Evolutionary conservation across 805 yeast species (phyloP).

Genomic region (Aciculoconidium aculeatum): DNA sequence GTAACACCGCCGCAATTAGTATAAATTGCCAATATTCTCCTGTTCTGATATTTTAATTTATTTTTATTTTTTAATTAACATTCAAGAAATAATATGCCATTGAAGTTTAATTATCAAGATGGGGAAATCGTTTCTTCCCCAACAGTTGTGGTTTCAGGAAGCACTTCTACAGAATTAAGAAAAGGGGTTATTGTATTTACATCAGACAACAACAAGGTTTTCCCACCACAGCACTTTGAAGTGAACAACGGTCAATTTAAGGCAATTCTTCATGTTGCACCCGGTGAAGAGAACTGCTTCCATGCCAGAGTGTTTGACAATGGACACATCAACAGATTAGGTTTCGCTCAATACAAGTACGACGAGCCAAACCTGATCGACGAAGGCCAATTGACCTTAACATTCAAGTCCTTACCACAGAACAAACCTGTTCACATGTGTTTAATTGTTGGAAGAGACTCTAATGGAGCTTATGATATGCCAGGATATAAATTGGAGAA

Average conservation of each 20-base stretch:
- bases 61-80: neutral
- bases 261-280: conserved; percentile 62
- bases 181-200: conserved; percentile 27
- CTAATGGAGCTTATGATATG: conserved; percentile 64
- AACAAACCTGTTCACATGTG: conserved; percentile 82
- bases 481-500: conserved; percentile 42
- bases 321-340: conserved; percentile 26
- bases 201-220: conserved; percentile 32
- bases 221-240: conserved; percentile 70
- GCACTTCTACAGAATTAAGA: conserved; percentile 10
- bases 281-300: conserved; percentile 55
- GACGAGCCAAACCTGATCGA: conserved; percentile 17
- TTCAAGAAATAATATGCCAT: conserved; percentile 1
- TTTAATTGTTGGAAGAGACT: conserved; percentile 69
- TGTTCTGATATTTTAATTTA: too few species aligned
- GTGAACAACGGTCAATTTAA: conserved; percentile 69
- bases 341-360: conserved; percentile 17
- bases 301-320: conserved; percentile 42
- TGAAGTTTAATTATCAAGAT: conserved; percentile 27
- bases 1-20: too few species aligned
- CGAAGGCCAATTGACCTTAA: conserved; percentile 16
- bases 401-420: conserved; percentile 44
- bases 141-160: conserved; percentile 31
- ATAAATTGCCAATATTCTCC: too few species aligned
- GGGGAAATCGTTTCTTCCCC: conserved; percentile 38